These are phyloP conservation scores for Erythrophleum ivorense DNA, from an alignment of 331 rosid genomes.

Conservation along the genomic window DNA sequence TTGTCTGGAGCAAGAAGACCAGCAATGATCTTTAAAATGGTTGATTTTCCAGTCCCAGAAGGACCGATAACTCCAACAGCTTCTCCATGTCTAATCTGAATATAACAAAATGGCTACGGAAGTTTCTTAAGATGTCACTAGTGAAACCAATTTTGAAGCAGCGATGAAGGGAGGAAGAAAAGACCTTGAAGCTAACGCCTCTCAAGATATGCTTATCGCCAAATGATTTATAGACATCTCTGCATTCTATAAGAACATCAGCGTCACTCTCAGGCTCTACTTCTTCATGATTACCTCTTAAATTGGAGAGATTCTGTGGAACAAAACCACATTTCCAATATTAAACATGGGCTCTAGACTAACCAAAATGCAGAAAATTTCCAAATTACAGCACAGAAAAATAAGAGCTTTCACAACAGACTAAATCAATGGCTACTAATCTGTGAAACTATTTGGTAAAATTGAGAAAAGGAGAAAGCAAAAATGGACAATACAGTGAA, in stretches of 20 bases:
- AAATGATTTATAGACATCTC: slow-evolving; percentile 82
- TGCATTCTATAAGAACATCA: slow-evolving; percentile 90
- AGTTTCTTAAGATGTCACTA: background rate
- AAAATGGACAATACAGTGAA: no score
- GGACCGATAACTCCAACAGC: slow-evolving; percentile 99
- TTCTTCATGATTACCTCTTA: no score
- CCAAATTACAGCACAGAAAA: no score
- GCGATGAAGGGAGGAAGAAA: background rate
- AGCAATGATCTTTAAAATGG: slow-evolving; percentile 83
- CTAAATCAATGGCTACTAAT: no score
- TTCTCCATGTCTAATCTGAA: slow-evolving; percentile 82
- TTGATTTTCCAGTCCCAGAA: slow-evolving; percentile 96
- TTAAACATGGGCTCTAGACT: no score
- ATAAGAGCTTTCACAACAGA: no score
- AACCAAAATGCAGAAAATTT: no score
- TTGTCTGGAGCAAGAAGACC: slow-evolving; percentile 93
- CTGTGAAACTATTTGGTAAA: no score
- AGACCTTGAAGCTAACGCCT: slow-evolving; percentile 97
- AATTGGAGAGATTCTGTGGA: no score
- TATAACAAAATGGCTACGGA: background rate
- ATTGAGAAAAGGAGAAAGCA: no score
- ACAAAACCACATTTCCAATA: no score
- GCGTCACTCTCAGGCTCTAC: slow-evolving; percentile 64
- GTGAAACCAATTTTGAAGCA: no score
- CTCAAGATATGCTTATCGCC: slow-evolving; percentile 89